Evolutionary conservation across 2,329 filamentous ascomycete species (phyloP), one percentile per base, ranked within the genome.

Genomic region (Westerdykella aurantiaca): DNA sequence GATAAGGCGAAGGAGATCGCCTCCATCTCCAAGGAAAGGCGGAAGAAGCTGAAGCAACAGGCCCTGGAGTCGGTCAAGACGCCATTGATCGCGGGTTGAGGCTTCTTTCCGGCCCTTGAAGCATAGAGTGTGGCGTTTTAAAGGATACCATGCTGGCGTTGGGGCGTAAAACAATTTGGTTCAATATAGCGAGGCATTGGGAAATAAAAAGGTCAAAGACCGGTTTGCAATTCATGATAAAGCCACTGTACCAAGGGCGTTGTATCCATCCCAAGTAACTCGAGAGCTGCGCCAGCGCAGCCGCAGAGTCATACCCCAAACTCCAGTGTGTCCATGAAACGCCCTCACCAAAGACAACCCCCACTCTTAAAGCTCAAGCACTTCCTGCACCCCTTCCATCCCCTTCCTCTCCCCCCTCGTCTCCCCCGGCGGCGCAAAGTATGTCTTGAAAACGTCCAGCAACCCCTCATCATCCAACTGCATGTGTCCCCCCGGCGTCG

Each of bases 401-500:
- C 40, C 50, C 34, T 41, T 34, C 37, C 12, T 31, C 45, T 53
- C 48, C 25, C 25, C 25, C 25, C 9, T 29, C 25, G 25, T 10
- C 7, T 12, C 25, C 25, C 25, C 11, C 25, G 9, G 44, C 37
- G 70, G 64, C 6, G 83, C 82, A 59, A 85, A 85, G 57, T 81
- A 88, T 53, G 80, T 76, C 40, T 67, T 66, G 57, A 95, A 88
- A 3, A 81, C 77, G 38, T 79, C 73, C 47, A 71, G 77, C 59
- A 97, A 64, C 23, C 83, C 66, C 54, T 85, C 72, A 10, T 87
- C 80, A 0, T 73, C 70, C 49, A 97, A 71, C 49, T 82, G 71
- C 89, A 98, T 97, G 71, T 98, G 93, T 18, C 80, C 79, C 0
- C 91, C 93, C 4, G 82, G 75, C 0, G 82, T 77, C 2, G 75